Evolutionary conservation across 441 rosid species (phyloP), one percentile per base, ranked within the genome.

Genomic region (Jatropha podagrica): DNA sequence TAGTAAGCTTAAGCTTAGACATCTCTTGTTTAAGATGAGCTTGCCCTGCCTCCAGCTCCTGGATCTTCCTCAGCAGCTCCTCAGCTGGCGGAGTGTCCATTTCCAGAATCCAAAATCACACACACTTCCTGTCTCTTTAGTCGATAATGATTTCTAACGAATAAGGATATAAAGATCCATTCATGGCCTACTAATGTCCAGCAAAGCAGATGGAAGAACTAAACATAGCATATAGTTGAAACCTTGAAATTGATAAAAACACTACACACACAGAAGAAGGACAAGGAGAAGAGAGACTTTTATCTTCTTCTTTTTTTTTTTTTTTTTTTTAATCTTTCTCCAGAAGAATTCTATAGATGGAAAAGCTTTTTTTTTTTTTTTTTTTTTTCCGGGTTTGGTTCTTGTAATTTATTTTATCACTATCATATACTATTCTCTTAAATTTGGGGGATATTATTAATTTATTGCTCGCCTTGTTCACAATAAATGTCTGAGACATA

Each of bases 21-120:
- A 95, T 87, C 91, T 95, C 94, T 48, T 88, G 83, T 88, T 83
- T 82, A 61, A 95, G 89, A 83, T 90, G 85, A 62, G 86, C 95
- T 17, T 95, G 99, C 13, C 94, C 97, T n/a, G 85, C 96, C 78
- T 93, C 94, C 12, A 95, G 95, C 77, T 90, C 94, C 38, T 88
- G 85, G 86, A 95, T 93, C 94, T 95, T 93, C 86, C 79, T 85
- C 60, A 93, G 75, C 5, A 95, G 90, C 84, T 92, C 89, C 37
- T 93, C 96, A 18, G 94, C 85, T 41, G 95, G 89, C 23, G 91
- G 89, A 18, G 85, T 84, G 67, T 87, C 94, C 97, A 88, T 90
- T 67, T 58, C 60, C 74, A 26, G 70, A 46, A 27, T 59, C 73
- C 60, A 18, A 58, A 48, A 40, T 59, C 71, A 46, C 26, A 59